These are phyloP conservation scores for Boletales sp. DNA, from an alignment of 768 basidiomycete species.

Conservation along the genomic window DNA sequence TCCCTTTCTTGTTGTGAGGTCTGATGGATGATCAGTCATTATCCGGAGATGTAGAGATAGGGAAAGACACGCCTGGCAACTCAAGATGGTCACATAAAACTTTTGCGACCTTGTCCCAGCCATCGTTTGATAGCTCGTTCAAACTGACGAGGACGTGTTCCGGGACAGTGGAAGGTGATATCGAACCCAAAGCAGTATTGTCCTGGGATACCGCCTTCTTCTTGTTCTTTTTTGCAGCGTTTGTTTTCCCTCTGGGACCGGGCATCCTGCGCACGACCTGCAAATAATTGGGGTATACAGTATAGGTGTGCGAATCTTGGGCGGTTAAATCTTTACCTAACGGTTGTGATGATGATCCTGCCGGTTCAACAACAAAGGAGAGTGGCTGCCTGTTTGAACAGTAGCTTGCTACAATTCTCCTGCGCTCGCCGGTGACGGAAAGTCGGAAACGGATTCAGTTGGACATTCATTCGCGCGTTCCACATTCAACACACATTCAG, in stretches of 20 bases:
- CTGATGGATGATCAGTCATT: slow-evolving; percentile 30
- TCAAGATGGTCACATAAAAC: slow-evolving; percentile 48
- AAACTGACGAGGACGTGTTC: slow-evolving; percentile 2
- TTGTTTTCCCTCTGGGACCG: slow-evolving; percentile 22
- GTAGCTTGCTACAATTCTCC: no score
- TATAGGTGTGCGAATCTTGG: no score
- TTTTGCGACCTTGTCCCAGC: slow-evolving; percentile 46
- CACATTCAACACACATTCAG: no score
- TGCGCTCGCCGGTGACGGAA: no score
- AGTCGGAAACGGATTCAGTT: no score
- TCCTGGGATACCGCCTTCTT: slow-evolving; percentile 1
- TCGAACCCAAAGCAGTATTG: neutral
- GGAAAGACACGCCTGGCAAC: slow-evolving; percentile 47
- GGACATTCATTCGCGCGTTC: no score
- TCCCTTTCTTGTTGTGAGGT: slow-evolving; percentile 54
- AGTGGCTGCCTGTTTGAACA: no score
- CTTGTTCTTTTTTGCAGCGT: slow-evolving; percentile 14
- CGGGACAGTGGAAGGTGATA: neutral
- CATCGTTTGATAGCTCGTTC: slow-evolving; percentile 32
- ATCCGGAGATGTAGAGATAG: neutral
- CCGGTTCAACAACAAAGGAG: no score
- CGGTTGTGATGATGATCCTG: no score
- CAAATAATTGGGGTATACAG: no score
- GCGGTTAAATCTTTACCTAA: no score
- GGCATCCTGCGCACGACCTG: slow-evolving; percentile 11